Percentiles rank a stretch among this genome's conserved stretches.
Conservation (phyloP, 1,139 yeast species). For the Diutina sp. region DNA sequence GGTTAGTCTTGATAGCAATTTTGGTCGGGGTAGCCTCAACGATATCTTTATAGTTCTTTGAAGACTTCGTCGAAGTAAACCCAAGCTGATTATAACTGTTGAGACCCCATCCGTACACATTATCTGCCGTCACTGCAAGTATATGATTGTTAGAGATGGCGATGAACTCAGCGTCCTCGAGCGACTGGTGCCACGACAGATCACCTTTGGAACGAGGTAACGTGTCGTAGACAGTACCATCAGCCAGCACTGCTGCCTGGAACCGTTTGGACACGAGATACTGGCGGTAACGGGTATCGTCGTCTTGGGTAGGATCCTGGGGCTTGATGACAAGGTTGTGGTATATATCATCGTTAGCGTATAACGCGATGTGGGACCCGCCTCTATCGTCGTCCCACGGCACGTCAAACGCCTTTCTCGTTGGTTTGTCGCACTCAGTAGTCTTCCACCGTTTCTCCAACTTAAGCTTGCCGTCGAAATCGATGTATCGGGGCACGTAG, state of each 20-base stretch:
- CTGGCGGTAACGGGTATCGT: not conserved
- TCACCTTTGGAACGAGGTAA: not conserved
- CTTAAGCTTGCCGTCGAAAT: conserved; percentile 12
- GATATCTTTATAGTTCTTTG: conserved; percentile 14
- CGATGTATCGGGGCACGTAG: conserved; percentile 34
- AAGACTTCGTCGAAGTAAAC: conserved; percentile 24
- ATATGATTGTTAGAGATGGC: conserved; percentile 60
- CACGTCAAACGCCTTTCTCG: not conserved
- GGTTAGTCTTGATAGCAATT: conserved; percentile 7
- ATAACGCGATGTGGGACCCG: not conserved
- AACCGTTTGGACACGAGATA: not conserved
- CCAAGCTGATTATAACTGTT: conserved; percentile 61
- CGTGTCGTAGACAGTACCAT: not conserved
- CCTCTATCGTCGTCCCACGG: not conserved
- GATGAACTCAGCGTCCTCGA: not conserved
- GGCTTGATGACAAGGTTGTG: not conserved
- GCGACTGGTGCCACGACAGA: not conserved
- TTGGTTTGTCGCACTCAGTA: conserved; percentile 10
- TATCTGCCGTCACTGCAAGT: conserved; percentile 34
- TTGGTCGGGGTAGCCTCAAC: not conserved
- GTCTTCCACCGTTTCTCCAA: conserved; percentile 4
- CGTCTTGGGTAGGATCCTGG: not conserved
- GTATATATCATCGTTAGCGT: not conserved
- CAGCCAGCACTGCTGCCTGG: not conserved
- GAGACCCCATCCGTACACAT: conserved; percentile 68